Base-by-base conservation (phyloP, 768 basidiomycete species). In the Amanita phalloides region DNA sequence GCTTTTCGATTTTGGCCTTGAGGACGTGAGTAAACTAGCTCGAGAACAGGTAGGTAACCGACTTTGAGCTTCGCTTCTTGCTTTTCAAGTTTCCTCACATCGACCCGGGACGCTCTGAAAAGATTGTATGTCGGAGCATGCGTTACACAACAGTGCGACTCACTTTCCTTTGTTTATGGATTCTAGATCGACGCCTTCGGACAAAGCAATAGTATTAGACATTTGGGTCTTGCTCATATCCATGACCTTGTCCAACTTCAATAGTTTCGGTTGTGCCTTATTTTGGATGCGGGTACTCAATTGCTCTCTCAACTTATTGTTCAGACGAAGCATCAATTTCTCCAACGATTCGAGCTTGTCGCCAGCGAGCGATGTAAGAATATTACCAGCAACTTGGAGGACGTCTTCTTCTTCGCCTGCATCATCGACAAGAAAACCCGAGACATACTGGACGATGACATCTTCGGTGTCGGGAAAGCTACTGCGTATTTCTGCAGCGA, bases 1-100 rank as follows among this genome's bases (percentile, higher is more conserved):
- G 80, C 68, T 98, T 99, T 69, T 97, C 93, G 57, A 97, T 94
- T 68, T 99, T 99, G 26, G 92, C 92, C 87, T 90, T 51, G 20
- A 17, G 49, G 45, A 50, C 46, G 45, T 57, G 17, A 54, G 37
- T 20, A 45, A 39, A 54, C n/a, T 6, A 7, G 47, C 35, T 21
- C 10, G 23, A 8, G 26, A 8, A 8, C 32, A 26, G 54, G 10
- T 38, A 41, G 28, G 13, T 17, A 11, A 32, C 50, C 53, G 62
- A 85, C 89, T 74, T 84, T 85, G 59, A 98, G 81, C 66, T 99
- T 99, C 1, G 92, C 91, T 67, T 99, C 96, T 60, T 92, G 89
- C 67, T 96, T 95, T 69, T 95, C 92, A 7, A 96, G 79, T 61
- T 94, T 94, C 68, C 93, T 95, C 54, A 96, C 79, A 70, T 96